A percentile compares a stretch with the other conserved stretches of the same genome.
These are phyloP conservation scores for Phytopythium chamaehyphon DNA, from an alignment of 352 stramenopile species.

Conservation along the genomic window DNA sequence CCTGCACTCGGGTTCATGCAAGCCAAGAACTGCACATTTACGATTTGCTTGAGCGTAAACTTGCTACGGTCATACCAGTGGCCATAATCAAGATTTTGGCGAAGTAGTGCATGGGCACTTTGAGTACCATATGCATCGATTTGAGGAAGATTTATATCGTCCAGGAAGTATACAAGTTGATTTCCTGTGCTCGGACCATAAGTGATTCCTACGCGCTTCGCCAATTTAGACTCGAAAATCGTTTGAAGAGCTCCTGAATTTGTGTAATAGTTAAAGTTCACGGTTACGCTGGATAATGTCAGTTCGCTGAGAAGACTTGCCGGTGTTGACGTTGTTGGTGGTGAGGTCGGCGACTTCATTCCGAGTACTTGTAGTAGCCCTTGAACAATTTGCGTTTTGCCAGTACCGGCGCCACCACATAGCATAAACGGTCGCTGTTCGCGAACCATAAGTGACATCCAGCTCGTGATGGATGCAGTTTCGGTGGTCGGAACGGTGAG, in stretches of 20 bases:
- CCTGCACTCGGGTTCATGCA: constrained; percentile 96
- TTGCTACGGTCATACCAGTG: constrained; percentile 94
- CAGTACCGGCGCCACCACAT: constrained; percentile 88
- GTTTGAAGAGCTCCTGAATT: constrained; percentile 62
- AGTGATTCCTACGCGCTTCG: constrained; percentile 85
- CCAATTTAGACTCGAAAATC: constrained; percentile 85
- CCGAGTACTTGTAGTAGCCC: constrained; percentile 53
- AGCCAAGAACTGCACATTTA: constrained; percentile 92
- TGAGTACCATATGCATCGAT: constrained; percentile 95
- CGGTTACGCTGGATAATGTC: constrained; percentile 46
- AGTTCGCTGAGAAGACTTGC: constrained; percentile 15
- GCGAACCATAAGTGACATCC: constrained; percentile 92
- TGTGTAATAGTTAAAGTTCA: constrained; percentile 88
- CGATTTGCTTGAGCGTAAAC: constrained; percentile 91
- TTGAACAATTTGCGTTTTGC: constrained; percentile 93
- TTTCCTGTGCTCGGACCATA: constrained; percentile 77
- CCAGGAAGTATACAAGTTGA: constrained; percentile 94
- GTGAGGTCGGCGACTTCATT: constrained; percentile 12
- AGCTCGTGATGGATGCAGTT: constrained; percentile 91
- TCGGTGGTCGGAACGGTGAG: constrained; percentile 93
- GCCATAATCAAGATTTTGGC: constrained; percentile 94
- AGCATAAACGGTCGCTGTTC: constrained; percentile 93
- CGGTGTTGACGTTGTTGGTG: constrained; percentile 15
- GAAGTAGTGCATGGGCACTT: constrained; percentile 89
- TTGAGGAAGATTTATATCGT: constrained; percentile 95